A percentile compares a stretch with the other conserved stretches of the same genome.
phyloP scores from a whole-genome alignment of 2,329 filamentous ascomycete species.

The Ascosphaera apis region DNA sequence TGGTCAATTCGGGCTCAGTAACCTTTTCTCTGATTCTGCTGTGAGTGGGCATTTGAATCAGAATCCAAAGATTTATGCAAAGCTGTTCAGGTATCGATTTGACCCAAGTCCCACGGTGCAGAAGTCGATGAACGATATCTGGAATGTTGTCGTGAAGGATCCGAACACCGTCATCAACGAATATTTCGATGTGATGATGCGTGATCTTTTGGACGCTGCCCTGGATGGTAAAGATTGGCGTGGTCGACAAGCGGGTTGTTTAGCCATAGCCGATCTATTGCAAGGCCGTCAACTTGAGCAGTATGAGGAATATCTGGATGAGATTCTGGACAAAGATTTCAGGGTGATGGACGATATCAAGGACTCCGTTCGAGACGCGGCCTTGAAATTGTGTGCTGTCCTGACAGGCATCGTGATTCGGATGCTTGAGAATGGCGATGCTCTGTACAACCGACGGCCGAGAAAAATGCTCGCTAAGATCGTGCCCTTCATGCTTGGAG shows the following conservation, averaged over 20 bases:
- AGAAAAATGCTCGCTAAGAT: conserved; percentile 65
- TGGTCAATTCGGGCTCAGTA: conserved; percentile 78
- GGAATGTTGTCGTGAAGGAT: conserved; percentile 88
- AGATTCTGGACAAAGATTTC: conserved; percentile 68
- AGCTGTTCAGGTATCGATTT: conserved; percentile 82
- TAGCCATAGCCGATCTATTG: conserved; percentile 68
- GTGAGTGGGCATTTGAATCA: conserved; percentile 43
- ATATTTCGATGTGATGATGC: conserved; percentile 74
- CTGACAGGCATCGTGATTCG: conserved; percentile 70
- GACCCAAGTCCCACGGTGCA: conserved; percentile 88
- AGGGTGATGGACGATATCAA: conserved; percentile 95
- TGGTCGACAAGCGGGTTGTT: conserved; percentile 75
- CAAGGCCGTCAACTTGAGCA: conserved; percentile 52
- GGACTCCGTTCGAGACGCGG: conserved; percentile 60
- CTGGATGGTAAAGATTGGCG: conserved; percentile 72
- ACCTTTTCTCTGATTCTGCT: conserved; percentile 66
- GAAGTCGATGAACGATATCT: conserved; percentile 91
- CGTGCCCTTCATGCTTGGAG: conserved; percentile 72
- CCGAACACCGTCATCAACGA: conserved; percentile 49
- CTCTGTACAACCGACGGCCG: conserved; percentile 38
- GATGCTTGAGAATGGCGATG: conserved; percentile 55
- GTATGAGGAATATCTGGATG: conserved; percentile 64
- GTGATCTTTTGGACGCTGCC: conserved; percentile 66
- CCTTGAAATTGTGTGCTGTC: conserved; percentile 57
- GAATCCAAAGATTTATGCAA: conserved; percentile 86